phyloP scores from a whole-genome alignment of 345 rosid species.

The Laguncularia racemosa region DNA sequence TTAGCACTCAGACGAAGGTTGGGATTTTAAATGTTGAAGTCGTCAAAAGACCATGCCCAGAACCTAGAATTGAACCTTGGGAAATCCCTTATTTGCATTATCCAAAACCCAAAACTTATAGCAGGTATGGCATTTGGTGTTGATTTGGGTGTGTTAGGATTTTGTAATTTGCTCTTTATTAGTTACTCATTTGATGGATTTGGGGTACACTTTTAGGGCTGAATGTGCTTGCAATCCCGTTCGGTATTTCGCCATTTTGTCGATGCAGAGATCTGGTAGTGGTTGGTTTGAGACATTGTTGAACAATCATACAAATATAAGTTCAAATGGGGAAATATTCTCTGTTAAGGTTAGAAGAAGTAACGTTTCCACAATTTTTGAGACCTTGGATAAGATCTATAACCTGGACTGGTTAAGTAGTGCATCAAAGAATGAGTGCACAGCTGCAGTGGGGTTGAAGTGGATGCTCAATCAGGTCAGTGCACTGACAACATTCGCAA shows the following conservation, averaged over 20 bases:
- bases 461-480: constrained; percentile 99
- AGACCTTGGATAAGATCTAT: constrained; percentile 77
- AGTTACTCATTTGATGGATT: constrained; percentile 1
- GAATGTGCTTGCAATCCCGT: constrained; percentile 92
- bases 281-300: constrained; percentile 99
- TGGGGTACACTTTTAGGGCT: constrained; percentile 40
- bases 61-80: constrained; percentile 78
- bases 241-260: constrained; percentile 86
- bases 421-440: constrained; percentile 97
- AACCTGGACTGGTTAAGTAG: constrained; percentile 91
- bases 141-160: neutral
- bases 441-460: constrained; percentile 92
- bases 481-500: neutral
- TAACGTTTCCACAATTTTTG: constrained; percentile 58
- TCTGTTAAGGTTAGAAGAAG: constrained; percentile 87
- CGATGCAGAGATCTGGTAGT: constrained; percentile 99
- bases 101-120: constrained; percentile 70
- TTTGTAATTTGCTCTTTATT: neutral
- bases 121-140: constrained; percentile 38
- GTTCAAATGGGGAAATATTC: constrained; percentile 96
- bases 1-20: constrained; percentile 36
- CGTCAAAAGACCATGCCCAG: constrained; percentile 56
- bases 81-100: constrained; percentile 88
- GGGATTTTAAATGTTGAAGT: constrained; percentile 46
- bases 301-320: constrained; percentile 89